Conservation (phyloP, 2,329 filamentous ascomycete genomes). For the Hansfordia pulvinata region DNA sequence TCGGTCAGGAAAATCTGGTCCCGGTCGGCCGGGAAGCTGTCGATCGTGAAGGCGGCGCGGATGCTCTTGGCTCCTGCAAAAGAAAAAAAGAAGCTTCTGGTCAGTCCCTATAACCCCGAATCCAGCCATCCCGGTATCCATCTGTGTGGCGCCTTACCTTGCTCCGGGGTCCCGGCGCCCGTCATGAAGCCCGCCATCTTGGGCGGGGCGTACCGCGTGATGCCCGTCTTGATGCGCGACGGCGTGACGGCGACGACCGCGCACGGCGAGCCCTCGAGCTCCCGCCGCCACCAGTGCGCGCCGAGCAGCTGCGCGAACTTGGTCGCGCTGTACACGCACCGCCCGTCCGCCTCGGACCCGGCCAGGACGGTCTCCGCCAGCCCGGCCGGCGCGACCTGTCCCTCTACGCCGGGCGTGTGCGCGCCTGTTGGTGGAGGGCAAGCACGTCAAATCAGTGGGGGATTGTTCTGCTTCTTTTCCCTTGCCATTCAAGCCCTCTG, state of each 20-base stretch:
- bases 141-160: conserved; percentile 25
- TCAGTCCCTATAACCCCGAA: too few relatives aligned
- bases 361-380: conserved; percentile 16
- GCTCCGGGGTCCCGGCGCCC: conserved; percentile 31
- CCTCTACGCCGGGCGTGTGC: too few relatives aligned
- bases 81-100: neutral
- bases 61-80: conserved; percentile 28
- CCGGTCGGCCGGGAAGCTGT: conserved; percentile 34
- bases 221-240: conserved; percentile 30
- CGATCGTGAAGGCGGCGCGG: conserved; percentile 25
- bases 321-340: conserved; percentile 26
- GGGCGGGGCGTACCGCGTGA: conserved; percentile 19
- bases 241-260: conserved; percentile 38
- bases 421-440: too few relatives aligned
- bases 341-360: conserved; percentile 18
- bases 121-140: too few relatives aligned
- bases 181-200: conserved; percentile 18
- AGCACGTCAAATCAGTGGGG: too few relatives aligned
- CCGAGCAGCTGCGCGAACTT: conserved; percentile 37
- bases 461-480: too few relatives aligned
- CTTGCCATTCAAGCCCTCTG: too few relatives aligned
- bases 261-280: conserved; percentile 28
- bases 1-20: conserved; percentile 40
- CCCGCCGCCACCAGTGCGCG: conserved; percentile 42
- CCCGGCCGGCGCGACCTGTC: conserved; percentile 4